Evolutionary conservation across 2,329 filamentous ascomycete genomes (phyloP).

Genomic region (Hymenoscyphus fructigenus): DNA sequence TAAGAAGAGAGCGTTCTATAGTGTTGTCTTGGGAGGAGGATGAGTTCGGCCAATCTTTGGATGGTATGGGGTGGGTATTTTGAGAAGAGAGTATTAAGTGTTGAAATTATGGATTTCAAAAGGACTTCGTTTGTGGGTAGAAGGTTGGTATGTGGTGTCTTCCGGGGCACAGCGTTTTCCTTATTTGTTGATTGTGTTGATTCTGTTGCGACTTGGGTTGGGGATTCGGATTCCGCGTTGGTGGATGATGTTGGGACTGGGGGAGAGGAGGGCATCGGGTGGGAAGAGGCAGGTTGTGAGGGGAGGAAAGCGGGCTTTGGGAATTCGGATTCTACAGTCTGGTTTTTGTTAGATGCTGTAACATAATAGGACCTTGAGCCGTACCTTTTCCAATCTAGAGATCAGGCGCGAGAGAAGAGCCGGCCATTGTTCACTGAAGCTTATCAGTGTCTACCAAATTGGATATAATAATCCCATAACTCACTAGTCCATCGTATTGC

Average conservation of each 20-base stretch:
- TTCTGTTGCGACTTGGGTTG: not conserved
- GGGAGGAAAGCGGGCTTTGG: constrained; percentile 47
- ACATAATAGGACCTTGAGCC: not conserved
- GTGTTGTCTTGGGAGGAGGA: constrained; percentile 72
- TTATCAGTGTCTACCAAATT: constrained; percentile 14
- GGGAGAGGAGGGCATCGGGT: constrained; percentile 52
- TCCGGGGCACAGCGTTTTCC: constrained; percentile 57
- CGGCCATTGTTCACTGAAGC: constrained; percentile 41
- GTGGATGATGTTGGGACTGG: constrained; percentile 46
- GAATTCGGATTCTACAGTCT: constrained; percentile 27
- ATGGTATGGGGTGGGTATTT: constrained; percentile 84
- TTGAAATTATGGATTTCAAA: constrained; percentile 57
- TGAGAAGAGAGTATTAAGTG: constrained; percentile 66
- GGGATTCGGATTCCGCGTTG: constrained; percentile 30
- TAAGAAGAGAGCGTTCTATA: constrained; percentile 83
- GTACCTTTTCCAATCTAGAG: constrained; percentile 39
- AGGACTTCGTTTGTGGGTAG: constrained; percentile 64
- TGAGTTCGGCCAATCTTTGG: constrained; percentile 85
- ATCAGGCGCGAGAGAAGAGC: constrained; percentile 40
- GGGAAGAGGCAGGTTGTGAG: constrained; percentile 41
- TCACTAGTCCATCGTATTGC: constrained; percentile 56
- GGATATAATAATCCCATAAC: constrained; percentile 29
- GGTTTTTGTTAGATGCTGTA: not conserved
- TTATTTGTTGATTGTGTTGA: constrained; percentile 59
- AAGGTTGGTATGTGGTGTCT: constrained; percentile 46